Evolutionary conservation across 164 flowering plant genomes (phyloP), one percentile per base, ranked within the genome.

Genomic region (Echeveria elegans): DNA sequence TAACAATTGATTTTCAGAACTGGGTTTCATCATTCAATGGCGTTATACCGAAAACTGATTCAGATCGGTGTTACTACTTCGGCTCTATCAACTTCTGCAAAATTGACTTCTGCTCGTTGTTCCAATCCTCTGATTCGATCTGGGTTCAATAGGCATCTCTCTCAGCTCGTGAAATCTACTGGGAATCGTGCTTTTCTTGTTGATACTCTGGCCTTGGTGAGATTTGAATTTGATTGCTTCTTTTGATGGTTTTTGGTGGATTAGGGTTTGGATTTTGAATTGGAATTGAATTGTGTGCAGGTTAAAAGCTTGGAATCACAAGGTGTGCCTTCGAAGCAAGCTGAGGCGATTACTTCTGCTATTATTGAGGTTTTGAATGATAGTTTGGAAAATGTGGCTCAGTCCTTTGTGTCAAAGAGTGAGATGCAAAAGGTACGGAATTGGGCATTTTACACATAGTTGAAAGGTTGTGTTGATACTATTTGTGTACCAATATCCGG

Each of bases 371-470:
- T 87, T 18, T 66, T 84, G 67, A 83, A 83, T 76, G 85, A 84
- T 69, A 85, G 88, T 75, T 78, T 85, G 74, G 92, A 84, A 69
- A 83, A 78, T 78, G 84, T 85, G 58, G 75, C 90, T 64, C 79
- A 83, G 0, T 81, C 83, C 19, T 86, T 81, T 72, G 88, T 85
- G 30, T 79, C 90, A 2, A 82, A 77, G 66, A 70, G 70, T 0
- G 90, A 89, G 68, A 82, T 87, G 97, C 90, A 91, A 75, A 91
- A 81, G 77, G 97, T 89, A 74, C 43, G 66, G 2, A 15, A 29
- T 18, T 26, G 21, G 10, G 30, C 32, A 28, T 65, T 10, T 29
- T 65, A 4, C 9, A 26, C 18, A 8, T 36, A 8, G 30, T 56
- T 6, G 56, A 21, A 7, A 11, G 23, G 29, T 31, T 38, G 15